Conservation (phyloP, 202 grass and related monocot genomes). For the Carex arenaria region DNA sequence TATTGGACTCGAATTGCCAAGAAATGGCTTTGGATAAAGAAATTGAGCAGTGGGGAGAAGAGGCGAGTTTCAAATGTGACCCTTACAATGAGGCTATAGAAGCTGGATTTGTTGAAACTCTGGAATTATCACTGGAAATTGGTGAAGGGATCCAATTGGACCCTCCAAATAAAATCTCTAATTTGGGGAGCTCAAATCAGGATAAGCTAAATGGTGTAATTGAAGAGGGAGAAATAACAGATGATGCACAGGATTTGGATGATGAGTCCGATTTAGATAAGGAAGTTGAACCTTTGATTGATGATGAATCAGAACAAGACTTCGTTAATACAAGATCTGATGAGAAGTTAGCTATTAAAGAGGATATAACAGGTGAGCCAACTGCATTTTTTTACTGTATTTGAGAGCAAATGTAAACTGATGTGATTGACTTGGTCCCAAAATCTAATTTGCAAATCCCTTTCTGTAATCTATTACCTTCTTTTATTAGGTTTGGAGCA, state of each 20-base stretch:
- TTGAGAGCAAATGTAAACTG: background rate
- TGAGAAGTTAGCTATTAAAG: conserved; percentile 18
- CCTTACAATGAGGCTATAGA: background rate
- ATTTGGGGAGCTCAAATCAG: conserved; percentile 10
- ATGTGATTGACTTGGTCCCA: background rate
- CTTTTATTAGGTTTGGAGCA: background rate
- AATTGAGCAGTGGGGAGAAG: background rate
- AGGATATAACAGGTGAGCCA: background rate
- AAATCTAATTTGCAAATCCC: background rate
- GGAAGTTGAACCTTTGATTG: conserved; percentile 29
- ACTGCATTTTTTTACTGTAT: conserved; percentile 7
- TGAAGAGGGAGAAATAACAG: conserved; percentile 93
- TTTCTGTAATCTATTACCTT: background rate
- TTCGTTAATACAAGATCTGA: conserved; percentile 23
- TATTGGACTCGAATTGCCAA: background rate
- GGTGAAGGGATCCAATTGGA: background rate
- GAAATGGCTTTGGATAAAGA: background rate
- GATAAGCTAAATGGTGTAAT: conserved; percentile 9
- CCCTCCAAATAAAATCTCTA: background rate
- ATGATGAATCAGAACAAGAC: conserved; percentile 32
- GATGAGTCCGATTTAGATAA: conserved; percentile 24
- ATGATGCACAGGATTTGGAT: conserved; percentile 40
- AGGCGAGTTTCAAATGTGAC: background rate
- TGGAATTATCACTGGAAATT: background rate
- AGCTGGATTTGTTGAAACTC: background rate